Evolutionary conservation across 306 rosid genomes (phyloP).

Genomic region (Parietaria judaica): DNA sequence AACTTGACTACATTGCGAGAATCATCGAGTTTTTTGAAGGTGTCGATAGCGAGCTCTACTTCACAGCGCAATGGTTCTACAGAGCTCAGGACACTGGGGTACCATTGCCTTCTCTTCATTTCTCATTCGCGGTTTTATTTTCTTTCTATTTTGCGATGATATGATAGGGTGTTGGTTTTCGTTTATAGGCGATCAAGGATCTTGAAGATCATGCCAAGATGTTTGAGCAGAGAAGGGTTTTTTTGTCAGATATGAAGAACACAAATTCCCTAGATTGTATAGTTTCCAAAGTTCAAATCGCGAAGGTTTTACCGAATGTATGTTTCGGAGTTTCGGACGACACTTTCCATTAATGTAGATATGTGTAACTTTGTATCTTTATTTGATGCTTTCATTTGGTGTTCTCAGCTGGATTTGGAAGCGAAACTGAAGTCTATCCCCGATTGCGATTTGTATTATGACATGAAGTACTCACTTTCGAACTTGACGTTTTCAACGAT

Average conservation of each 20-base stretch:
- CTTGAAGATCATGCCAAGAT: constrained; percentile 20
- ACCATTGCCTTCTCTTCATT: neutral
- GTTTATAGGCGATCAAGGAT: constrained; percentile 41
- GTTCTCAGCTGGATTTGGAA: constrained; percentile 10
- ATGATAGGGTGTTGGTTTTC: neutral
- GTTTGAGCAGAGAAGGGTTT: constrained; percentile 54
- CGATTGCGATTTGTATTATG: constrained; percentile 11
- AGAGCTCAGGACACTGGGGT: constrained; percentile 68
- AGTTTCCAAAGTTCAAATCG: constrained; percentile 8
- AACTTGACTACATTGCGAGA: constrained; percentile 37
- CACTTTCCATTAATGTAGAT: neutral
- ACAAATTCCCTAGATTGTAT: constrained; percentile 59
- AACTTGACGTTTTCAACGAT: constrained; percentile 1
- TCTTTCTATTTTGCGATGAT: neutral
- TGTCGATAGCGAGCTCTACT: constrained; percentile 36
- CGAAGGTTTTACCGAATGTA: constrained; percentile 12
- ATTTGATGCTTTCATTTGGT: neutral
- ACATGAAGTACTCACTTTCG: constrained; percentile 6
- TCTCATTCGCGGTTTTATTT: neutral
- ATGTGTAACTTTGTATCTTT: neutral
- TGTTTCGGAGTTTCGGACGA: neutral
- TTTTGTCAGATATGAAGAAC: constrained; percentile 58
- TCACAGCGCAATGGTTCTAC: constrained; percentile 78
- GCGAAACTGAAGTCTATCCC: neutral
- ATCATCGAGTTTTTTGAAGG: constrained; percentile 68